These are phyloP conservation scores for Verticillium dahliae DNA, from an alignment of 2,329 filamentous ascomycete species.

Conservation along the genomic window DNA sequence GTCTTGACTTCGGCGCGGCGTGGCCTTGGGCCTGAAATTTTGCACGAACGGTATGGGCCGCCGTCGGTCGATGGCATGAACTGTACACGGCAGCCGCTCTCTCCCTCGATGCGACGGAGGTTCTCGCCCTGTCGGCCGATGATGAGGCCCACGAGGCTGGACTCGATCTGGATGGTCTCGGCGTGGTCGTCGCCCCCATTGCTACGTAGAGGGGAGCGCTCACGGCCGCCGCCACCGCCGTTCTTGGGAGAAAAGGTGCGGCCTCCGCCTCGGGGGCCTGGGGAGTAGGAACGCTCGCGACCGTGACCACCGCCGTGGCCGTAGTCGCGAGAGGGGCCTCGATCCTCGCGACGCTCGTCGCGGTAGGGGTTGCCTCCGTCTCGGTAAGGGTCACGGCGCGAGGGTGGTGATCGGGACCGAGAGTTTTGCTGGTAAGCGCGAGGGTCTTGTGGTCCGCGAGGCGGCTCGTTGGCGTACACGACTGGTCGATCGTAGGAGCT, in stretches of 20 bases:
- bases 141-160: slow-evolving; percentile 79
- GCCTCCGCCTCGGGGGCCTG: slow-evolving; percentile 48
- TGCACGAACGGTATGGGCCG: slow-evolving; percentile 73
- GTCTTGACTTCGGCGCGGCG: slow-evolving; percentile 72
- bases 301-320: slow-evolving; percentile 23
- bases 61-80: slow-evolving; percentile 74
- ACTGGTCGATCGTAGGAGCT: slow-evolving; percentile 53
- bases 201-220: slow-evolving; percentile 51
- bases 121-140: slow-evolving; percentile 90
- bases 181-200: slow-evolving; percentile 56
- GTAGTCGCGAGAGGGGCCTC: slow-evolving; percentile 46
- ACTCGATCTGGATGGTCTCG: slow-evolving; percentile 82
- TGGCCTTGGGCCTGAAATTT: slow-evolving; percentile 68
- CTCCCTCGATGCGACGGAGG: slow-evolving; percentile 73
- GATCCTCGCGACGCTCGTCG: slow-evolving; percentile 66
- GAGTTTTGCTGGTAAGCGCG: slow-evolving; percentile 53
- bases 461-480: slow-evolving; percentile 32
- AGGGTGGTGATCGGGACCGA: slow-evolving; percentile 66
- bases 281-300: slow-evolving; percentile 69
- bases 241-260: slow-evolving; percentile 55
- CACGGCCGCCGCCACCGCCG: slow-evolving; percentile 28
- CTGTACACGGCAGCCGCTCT: slow-evolving; percentile 78
- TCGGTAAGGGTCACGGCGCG: slow-evolving; percentile 62
- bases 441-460: slow-evolving; percentile 23
- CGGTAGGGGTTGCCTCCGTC: slow-evolving; percentile 78